Percentiles rank a stretch among this genome's conserved stretches.
Conservation (phyloP, 352 stramenopile genomes). For the Globisporangium carolinianum region DNA sequence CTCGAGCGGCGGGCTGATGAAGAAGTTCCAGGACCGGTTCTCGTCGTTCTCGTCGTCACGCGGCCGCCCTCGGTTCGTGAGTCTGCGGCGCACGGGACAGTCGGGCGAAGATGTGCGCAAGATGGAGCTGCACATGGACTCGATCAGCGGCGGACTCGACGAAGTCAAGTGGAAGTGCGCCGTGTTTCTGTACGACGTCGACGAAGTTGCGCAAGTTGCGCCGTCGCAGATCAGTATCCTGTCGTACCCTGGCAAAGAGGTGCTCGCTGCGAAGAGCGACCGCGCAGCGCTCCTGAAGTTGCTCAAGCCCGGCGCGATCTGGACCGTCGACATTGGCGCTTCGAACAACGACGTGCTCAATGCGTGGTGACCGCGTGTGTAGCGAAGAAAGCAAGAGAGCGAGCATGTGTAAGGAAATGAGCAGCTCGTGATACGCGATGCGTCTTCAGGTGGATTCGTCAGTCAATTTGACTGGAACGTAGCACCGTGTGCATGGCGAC, state of each 20-base stretch:
- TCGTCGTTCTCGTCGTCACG: conserved; percentile 53
- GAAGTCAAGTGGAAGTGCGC: conserved; percentile 86
- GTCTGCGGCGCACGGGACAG: conserved; percentile 58
- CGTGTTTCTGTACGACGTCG: conserved; percentile 75
- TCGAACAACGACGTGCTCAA: conserved; percentile 60
- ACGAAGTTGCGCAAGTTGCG: conserved; percentile 71
- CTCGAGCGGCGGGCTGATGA: conserved; percentile 44
- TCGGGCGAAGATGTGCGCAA: conserved; percentile 62
- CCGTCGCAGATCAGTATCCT: conserved; percentile 78
- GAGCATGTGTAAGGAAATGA: no score
- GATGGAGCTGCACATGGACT: conserved; percentile 78
- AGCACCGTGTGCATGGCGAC: no score
- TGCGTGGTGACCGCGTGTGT: conserved; percentile 25
- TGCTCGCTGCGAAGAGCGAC: conserved; percentile 56
- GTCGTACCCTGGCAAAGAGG: conserved; percentile 62
- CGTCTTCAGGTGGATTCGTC: no score
- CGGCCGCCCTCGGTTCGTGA: conserved; percentile 40
- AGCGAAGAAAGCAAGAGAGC: no score
- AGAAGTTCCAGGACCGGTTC: conserved; percentile 71
- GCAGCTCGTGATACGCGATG: no score
- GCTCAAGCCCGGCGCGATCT: conserved; percentile 68
- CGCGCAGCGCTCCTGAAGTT: conserved; percentile 65
- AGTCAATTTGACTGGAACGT: no score
- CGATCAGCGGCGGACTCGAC: conserved; percentile 76
- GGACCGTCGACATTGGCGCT: conserved; percentile 78